A percentile compares a stretch with the other conserved stretches of the same genome.
These are phyloP conservation scores for Coprinopsis strossmayeri DNA, from an alignment of 768 basidiomycete genomes.

Conservation along the genomic window DNA sequence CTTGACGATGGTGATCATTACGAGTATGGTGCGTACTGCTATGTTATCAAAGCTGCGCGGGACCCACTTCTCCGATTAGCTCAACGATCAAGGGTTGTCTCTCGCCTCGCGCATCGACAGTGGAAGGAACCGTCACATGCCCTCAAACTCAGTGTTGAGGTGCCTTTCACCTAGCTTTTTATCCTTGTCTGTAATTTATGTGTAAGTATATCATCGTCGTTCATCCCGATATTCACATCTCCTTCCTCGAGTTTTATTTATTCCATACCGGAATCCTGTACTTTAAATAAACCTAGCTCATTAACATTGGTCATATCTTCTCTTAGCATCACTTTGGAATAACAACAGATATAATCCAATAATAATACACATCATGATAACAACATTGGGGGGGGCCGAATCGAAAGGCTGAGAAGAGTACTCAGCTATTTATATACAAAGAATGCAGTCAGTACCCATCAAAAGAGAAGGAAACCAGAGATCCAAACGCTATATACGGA, in stretches of 20 bases:
- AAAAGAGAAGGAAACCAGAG: no score
- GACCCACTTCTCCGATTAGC: conserved; percentile 27
- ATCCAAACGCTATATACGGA: background rate
- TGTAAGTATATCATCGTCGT: conserved; percentile 4
- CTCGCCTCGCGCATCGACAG: conserved; percentile 36
- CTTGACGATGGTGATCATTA: conserved; percentile 57
- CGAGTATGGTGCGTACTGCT: conserved; percentile 51
- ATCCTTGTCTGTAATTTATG: background rate
- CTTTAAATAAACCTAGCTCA: background rate
- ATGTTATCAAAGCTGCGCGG: background rate
- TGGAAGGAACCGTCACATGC: conserved; percentile 12
- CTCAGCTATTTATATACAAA: conserved; percentile 6
- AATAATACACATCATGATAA: conserved; percentile 9
- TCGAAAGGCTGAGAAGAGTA: background rate
- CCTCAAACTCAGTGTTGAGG: conserved; percentile 2
- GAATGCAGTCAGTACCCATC: conserved; percentile 3
- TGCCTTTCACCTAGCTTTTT: background rate
- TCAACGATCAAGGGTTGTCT: conserved; percentile 55
- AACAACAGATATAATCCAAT: conserved; percentile 10
- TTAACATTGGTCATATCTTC: no score
- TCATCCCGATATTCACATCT: no score
- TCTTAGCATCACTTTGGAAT: background rate
- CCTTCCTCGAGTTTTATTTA: no score
- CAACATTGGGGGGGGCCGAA: background rate
- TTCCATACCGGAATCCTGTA: no score